Evolutionary conservation across 495 filamentous ascomycete genomes (phyloP).

Genomic region (Hyaloscypha finlandica): DNA sequence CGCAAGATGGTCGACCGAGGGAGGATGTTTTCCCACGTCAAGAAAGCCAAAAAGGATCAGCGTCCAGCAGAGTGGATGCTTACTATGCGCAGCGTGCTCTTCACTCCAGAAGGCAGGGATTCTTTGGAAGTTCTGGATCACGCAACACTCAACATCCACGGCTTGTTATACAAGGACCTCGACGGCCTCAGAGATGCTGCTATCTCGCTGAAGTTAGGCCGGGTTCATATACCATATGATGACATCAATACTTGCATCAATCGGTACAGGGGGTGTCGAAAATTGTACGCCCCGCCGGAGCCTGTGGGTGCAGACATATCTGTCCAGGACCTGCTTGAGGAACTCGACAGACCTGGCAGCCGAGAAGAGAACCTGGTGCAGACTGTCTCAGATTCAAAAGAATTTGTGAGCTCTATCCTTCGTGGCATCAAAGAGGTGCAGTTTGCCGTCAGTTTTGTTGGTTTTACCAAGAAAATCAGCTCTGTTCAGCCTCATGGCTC

Average conservation of each 20-base stretch:
- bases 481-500: slow-evolving; percentile 62
- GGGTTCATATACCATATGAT: slow-evolving; percentile 88
- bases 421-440: slow-evolving; percentile 95
- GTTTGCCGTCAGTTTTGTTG: slow-evolving; percentile 90
- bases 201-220: slow-evolving; percentile 85
- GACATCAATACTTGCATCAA: slow-evolving; percentile 68
- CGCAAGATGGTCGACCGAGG: slow-evolving; percentile 89
- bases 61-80: slow-evolving; percentile 94
- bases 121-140: slow-evolving; percentile 89
- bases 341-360: slow-evolving; percentile 72
- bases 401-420: slow-evolving; percentile 86
- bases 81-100: slow-evolving; percentile 79
- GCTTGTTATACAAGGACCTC: slow-evolving; percentile 82
- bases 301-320: slow-evolving; percentile 52
- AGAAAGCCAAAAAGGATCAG: slow-evolving; percentile 68
- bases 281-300: slow-evolving; percentile 35
- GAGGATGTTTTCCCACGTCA: slow-evolving; percentile 80
- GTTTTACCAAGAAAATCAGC: slow-evolving; percentile 76
- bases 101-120: slow-evolving; percentile 81
- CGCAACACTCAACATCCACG: slow-evolving; percentile 85
- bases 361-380: slow-evolving; percentile 75
- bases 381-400: slow-evolving; percentile 89
- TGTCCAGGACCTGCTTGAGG: slow-evolving; percentile 76
- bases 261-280: slow-evolving; percentile 43
- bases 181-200: slow-evolving; percentile 90